Evolutionary conservation across 805 yeast species (phyloP).

Genomic region (Lipomyces japonicus): DNA sequence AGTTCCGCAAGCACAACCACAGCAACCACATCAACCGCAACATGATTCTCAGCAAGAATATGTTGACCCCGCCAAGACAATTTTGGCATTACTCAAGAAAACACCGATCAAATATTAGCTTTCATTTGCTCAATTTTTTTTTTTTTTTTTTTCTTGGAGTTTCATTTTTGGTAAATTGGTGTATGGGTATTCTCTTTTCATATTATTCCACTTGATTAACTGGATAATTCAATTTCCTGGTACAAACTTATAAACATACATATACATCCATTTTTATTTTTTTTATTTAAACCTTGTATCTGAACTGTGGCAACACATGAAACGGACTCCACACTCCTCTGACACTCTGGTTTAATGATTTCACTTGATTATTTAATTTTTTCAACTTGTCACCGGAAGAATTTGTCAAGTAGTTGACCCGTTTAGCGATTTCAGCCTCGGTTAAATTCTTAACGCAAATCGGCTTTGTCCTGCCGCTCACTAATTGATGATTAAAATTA

Average conservation of each 20-base stretch:
- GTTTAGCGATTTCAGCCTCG: conserved; percentile 57
- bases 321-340: conserved; percentile 98
- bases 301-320: conserved; percentile 21
- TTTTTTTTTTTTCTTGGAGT: too few relatives aligned
- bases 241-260: not conserved
- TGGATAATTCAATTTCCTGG: not conserved
- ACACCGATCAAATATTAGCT: not conserved
- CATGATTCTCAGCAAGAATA: not conserved
- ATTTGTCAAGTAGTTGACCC: conserved; percentile 60
- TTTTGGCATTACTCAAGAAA: conserved; percentile 14
- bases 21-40: not conserved
- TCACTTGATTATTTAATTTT: conserved; percentile 61
- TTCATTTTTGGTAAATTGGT: too few relatives aligned
- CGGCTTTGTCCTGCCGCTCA: conserved; percentile 47
- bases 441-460: conserved; percentile 76
- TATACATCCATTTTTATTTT: not conserved
- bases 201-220: too few relatives aligned
- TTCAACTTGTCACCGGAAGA: conserved; percentile 61
- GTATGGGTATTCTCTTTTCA: too few relatives aligned
- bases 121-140: not conserved
- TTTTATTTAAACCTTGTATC: conserved; percentile 13
- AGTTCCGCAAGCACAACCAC: not conserved
- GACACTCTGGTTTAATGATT: conserved; percentile 73
- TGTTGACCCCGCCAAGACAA: conserved; percentile 16
- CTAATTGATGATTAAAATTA: conserved; percentile 3